These are phyloP conservation scores for Carex scoparia DNA, from an alignment of 176 grass and related monocot genomes.

Conservation along the genomic window DNA sequence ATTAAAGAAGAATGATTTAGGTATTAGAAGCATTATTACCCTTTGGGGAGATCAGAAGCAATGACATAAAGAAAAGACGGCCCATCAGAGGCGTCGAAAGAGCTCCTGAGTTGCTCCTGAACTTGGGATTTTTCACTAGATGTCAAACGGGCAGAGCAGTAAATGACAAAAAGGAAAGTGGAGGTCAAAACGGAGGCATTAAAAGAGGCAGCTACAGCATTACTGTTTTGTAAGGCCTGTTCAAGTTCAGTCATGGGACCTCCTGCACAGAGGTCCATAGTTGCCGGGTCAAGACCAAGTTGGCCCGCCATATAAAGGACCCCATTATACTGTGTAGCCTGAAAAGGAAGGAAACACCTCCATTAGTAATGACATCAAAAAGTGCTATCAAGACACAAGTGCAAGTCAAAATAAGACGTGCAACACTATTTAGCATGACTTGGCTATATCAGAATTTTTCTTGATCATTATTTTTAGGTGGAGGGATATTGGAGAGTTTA, in stretches of 20 bases:
- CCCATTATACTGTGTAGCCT: conserved; percentile 76
- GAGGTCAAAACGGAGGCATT: conserved; percentile 61
- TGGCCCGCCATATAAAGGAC: conserved; percentile 91
- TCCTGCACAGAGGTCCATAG: conserved; percentile 60
- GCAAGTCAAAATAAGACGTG: background rate
- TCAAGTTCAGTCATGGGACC: conserved; percentile 58
- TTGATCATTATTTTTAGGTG: background rate
- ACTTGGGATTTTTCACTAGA: conserved; percentile 44
- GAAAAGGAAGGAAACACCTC: conserved; percentile 13
- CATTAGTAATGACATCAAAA: background rate
- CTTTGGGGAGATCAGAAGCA: conserved; percentile 79
- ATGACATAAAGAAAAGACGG: conserved; percentile 74
- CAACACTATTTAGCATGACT: background rate
- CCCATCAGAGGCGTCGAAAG: conserved; percentile 31
- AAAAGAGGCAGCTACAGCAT: conserved; percentile 76
- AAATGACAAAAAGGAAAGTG: conserved; percentile 71
- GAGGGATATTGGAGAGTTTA: background rate
- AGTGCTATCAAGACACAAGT: background rate
- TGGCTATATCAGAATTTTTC: background rate
- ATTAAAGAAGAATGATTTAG: background rate
- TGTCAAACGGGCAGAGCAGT: conserved; percentile 61
- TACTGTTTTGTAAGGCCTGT: conserved; percentile 61
- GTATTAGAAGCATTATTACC: conserved; percentile 38
- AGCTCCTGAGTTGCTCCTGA: conserved; percentile 39
- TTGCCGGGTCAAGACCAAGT: conserved; percentile 81